Conservation (phyloP, 1,139 yeast genomes). For the Pichia sp. region DNA sequence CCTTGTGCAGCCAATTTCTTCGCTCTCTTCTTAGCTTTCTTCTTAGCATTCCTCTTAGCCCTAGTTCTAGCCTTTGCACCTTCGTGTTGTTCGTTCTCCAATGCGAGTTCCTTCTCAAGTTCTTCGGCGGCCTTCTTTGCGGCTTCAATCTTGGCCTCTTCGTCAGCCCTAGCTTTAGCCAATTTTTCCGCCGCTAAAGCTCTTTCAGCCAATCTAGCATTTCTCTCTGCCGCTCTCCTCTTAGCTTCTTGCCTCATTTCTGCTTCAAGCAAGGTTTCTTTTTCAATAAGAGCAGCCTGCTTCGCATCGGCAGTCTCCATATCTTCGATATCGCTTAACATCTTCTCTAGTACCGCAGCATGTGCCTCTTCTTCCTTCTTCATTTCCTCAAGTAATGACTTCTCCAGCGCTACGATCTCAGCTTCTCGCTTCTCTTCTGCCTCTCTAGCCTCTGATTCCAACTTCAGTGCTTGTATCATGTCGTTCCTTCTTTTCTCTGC, state of each 20-base stretch:
- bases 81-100: background rate
- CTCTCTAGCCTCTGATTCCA: background rate
- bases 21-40: background rate
- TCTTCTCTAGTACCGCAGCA: too few species aligned
- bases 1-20: too few species aligned
- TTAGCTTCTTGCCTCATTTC: slow-evolving; percentile 1
- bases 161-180: background rate
- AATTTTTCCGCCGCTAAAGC: background rate
- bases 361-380: background rate
- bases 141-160: background rate
- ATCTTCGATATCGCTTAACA: background rate
- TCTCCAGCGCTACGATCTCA: background rate
- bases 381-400: background rate
- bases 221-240: background rate
- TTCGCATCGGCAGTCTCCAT: slow-evolving; percentile 5
- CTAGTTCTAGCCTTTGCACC: too few species aligned
- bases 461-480: slow-evolving; percentile 1
- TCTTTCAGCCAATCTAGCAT: background rate
- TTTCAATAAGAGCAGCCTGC: background rate
- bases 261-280: background rate
- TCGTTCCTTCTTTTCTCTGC: slow-evolving; percentile 3
- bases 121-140: background rate
- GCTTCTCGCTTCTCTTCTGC: background rate
- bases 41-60: background rate
- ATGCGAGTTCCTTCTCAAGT: background rate